A percentile compares a stretch with the other conserved stretches of the same genome.
Conservation (phyloP, 179 eudicot species). For the Nepenthes alata region DNA sequence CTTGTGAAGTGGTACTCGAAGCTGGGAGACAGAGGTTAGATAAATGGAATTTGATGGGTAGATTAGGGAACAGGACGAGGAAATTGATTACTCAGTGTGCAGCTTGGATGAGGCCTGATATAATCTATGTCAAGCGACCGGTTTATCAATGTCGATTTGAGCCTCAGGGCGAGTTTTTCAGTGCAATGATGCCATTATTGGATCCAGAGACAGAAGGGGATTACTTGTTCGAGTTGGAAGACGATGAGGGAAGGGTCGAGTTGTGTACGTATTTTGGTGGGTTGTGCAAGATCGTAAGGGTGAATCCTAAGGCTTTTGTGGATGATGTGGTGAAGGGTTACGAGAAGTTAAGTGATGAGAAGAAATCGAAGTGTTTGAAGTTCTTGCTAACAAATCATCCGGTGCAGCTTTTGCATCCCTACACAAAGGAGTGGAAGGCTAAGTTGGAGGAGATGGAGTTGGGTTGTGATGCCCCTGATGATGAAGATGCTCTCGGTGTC, state of each 20-base stretch:
- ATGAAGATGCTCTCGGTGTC: conserved; percentile 29
- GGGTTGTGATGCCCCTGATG: conserved; percentile 97
- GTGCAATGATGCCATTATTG: conserved; percentile 46
- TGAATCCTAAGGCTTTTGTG: conserved; percentile 72
- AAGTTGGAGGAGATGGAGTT: conserved; percentile 91
- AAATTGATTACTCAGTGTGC: conserved; percentile 75
- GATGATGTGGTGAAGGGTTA: conserved; percentile 95
- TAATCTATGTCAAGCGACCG: conserved; percentile 77
- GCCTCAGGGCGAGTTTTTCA: conserved; percentile 73
- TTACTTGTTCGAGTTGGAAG: conserved; percentile 55
- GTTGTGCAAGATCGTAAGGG: conserved; percentile 76
- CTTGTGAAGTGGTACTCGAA: conserved; percentile 68
- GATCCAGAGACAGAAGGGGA: conserved; percentile 63
- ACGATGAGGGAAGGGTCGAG: conserved; percentile 69
- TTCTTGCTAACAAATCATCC: conserved; percentile 82
- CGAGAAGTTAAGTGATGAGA: conserved; percentile 82
- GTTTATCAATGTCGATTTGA: conserved; percentile 88
- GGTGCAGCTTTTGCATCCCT: conserved; percentile 67
- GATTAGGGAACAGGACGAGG: conserved; percentile 72
- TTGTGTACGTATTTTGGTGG: conserved; percentile 79
- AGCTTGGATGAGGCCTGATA: conserved; percentile 97
- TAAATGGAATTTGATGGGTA: conserved; percentile 96
- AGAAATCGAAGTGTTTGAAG: conserved; percentile 74
- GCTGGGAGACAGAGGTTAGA: conserved; percentile 75
- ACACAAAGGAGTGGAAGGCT: conserved; percentile 93